These are phyloP conservation scores for Exophiala sp. DNA, from an alignment of 2,329 filamentous ascomycete genomes.

Conservation along the genomic window DNA sequence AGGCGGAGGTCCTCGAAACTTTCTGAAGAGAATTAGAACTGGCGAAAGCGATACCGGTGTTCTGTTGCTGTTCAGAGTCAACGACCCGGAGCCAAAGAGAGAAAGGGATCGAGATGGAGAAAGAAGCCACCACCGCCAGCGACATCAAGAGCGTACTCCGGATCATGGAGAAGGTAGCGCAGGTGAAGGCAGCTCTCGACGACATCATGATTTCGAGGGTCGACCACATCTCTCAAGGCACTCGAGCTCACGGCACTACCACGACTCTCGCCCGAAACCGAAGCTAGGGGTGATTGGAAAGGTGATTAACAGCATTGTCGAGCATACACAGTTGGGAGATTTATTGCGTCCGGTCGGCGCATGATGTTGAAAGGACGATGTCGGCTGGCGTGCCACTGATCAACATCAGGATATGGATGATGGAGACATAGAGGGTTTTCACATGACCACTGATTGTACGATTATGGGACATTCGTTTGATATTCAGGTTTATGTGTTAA, in stretches of 20 bases:
- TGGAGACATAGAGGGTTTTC: background rate
- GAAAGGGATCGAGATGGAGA: slow-evolving; percentile 6
- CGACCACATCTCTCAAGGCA: slow-evolving; percentile 7
- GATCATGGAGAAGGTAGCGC: slow-evolving; percentile 1
- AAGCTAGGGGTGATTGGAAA: slow-evolving; percentile 14
- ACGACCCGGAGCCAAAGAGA: slow-evolving; percentile 6
- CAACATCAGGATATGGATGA: too few species aligned
- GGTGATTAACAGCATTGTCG: slow-evolving; percentile 11
- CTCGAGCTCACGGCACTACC: slow-evolving; percentile 9
- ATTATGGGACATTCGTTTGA: slow-evolving; percentile 1
- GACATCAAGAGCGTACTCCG: background rate
- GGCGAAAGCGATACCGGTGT: slow-evolving; percentile 42
- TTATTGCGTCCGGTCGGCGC: slow-evolving; percentile 13
- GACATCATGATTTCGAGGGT: background rate
- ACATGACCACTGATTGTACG: background rate
- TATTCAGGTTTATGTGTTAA: background rate
- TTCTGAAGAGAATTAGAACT: slow-evolving; percentile 32
- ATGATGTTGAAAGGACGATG: background rate
- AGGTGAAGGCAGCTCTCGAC: slow-evolving; percentile 1
- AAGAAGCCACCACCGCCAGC: slow-evolving; percentile 8
- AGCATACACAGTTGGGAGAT: slow-evolving; percentile 11
- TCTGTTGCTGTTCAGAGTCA: slow-evolving; percentile 35
- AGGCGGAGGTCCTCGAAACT: slow-evolving; percentile 11
- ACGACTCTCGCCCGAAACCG: slow-evolving; percentile 7
- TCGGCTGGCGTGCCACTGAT: too few species aligned